Evolutionary conservation across 83 land plant genomes (phyloP), one percentile per base, ranked within the genome.

Genomic region (Isoetes engelmannii): DNA sequence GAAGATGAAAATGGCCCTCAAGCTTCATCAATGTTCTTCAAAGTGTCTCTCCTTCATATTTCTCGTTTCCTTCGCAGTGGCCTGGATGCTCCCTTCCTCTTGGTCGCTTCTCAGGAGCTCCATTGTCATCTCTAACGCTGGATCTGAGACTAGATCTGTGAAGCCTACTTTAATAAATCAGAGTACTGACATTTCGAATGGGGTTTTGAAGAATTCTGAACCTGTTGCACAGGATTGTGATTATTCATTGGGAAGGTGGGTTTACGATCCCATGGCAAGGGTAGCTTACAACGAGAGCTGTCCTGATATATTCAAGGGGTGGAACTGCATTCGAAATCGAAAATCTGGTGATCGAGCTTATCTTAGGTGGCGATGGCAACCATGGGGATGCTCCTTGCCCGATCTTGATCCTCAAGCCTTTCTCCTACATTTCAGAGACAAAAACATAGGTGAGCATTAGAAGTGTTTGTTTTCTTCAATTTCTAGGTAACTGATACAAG

Each of bases 301-400:
- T 71, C 76, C 80, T 74, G 96, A 90, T 79, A 90, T 90, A n/a
- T 90, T 85, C 80, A 90, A 85, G 58, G 96, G 96, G 5, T 90
- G 96, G 96, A 90, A 90, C 50, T 90, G 92, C 77, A 66, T 85
- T 15, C 49, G 68, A 6, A 73, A 70, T 45, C 63, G 69, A 45
- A 90, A 87, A 55, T 63, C 81, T 28, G 85, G 87, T 51, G 87
- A 75, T 12, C 48, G n/a, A 7, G 84, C 80, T n/a, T 48, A 81
- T 28, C n/a, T 70, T 49, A 60, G 70, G 53, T 90, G 96, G 92
- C 80, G 85, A 6, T 90, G 96, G 96, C 76, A 80, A 76, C 96
- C 96, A 4, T n/a, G 44, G 44, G 50, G 45, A 4, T 87, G 96
- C 55, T 75, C 82, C 54, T 82, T 90, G 1, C 85, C 84, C 19